Evolutionary conservation across 2,329 filamentous ascomycete genomes (phyloP), one percentile per base, ranked within the genome.

Genomic region (Colletotrichum cuscutae): DNA sequence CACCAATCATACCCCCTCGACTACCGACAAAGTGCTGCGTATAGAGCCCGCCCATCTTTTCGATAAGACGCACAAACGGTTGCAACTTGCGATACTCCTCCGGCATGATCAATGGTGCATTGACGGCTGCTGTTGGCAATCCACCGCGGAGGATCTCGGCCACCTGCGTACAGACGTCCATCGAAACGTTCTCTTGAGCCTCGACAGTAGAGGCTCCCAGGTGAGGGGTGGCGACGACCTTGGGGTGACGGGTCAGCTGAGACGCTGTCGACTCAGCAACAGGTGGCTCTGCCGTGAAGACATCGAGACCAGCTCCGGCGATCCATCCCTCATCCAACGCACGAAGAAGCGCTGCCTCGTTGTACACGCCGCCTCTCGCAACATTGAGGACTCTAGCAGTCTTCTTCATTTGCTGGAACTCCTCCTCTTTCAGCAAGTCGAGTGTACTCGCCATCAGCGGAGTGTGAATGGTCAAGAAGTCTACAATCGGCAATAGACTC

Each of bases 121-220:
- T 96, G 78, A 96, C 94, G 5, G 94, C 93, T 24, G 89, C 90
- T 1, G 93, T 93, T 0, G 94, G 94, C 1, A 95, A 86, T 0
- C 92, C 92, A 3, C 94, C 94, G 0, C 87, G 86, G 2, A 97
- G 85, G 54, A 96, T 94, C 71, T 92, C 89, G 0, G 93, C 86
- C 13, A 95, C 93, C 82, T 97, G 94, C 42, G 92, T 91, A 81
- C 94, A 96, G 9, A 96, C 94, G 77, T 96, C 94, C 74, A 95
- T 89, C 1, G 92, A 94, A 4, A 95, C 94, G 74, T 95, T 95
- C 78, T 96, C 93, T 80, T 97, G 94, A 0, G 94, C 94, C 85
- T 97, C 94, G 42, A 93, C 88, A 0, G 94, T 97, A 0, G 91
- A 94, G 0, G 94, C 94, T 8, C 94, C 94, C 0, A 97, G 86